Conservation (phyloP, 768 basidiomycete species). For the Mycena sanguinolenta region DNA sequence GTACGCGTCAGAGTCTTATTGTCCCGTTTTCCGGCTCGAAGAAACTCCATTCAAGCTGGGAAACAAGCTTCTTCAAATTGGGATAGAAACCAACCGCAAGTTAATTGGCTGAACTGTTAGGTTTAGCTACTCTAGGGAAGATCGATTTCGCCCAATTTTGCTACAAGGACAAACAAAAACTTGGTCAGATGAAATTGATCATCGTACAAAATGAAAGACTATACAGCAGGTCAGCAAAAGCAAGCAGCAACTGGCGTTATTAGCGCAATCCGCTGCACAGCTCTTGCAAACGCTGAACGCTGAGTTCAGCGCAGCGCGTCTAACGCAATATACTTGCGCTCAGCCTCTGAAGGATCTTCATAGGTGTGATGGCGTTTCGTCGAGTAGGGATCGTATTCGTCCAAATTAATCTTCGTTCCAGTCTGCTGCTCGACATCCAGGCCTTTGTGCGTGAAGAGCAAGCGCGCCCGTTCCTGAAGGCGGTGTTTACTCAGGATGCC, state of each 20-base stretch:
- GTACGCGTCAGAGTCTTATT: too few species aligned
- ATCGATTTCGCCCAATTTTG: too few species aligned
- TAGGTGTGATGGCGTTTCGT: background rate
- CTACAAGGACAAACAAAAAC: too few species aligned
- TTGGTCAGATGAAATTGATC: too few species aligned
- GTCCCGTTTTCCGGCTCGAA: too few species aligned
- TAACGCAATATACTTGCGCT: background rate
- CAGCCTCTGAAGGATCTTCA: slow-evolving; percentile 7
- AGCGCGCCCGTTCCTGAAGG: slow-evolving; percentile 7
- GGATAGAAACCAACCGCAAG: too few species aligned
- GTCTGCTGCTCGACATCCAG: slow-evolving; percentile 18
- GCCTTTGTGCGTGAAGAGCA: slow-evolving; percentile 14
- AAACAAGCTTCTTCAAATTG: too few species aligned
- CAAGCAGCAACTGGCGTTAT: background rate
- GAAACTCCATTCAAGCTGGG: too few species aligned
- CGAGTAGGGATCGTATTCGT: too few species aligned
- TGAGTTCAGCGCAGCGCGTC: slow-evolving; percentile 11
- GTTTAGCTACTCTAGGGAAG: too few species aligned
- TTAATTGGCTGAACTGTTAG: too few species aligned
- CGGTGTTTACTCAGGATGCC: background rate
- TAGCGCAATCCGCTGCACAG: background rate
- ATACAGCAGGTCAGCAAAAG: background rate
- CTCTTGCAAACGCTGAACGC: slow-evolving; percentile 11
- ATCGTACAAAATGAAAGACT: too few species aligned
- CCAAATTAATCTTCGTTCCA: background rate